phyloP scores from a whole-genome alignment of 164 flowering plant genomes.

The Magnolia officinalis region DNA sequence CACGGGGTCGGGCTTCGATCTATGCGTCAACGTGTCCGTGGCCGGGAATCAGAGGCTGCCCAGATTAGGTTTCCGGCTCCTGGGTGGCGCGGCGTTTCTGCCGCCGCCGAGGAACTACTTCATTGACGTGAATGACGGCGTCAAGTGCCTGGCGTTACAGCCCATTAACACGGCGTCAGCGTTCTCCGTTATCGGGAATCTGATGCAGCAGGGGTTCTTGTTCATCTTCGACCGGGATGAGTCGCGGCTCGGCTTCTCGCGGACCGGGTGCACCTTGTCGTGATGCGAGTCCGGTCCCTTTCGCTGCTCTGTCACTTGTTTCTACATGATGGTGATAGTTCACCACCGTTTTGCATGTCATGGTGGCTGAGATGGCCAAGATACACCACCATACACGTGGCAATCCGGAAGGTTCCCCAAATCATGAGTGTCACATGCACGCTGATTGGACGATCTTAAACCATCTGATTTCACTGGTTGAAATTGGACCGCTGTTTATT shows the following conservation, averaged over 20 bases:
- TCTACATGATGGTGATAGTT: neutral
- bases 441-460: no score
- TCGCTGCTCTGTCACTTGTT: neutral
- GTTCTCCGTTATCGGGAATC: slow-evolving; percentile 67
- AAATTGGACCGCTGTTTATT: no score
- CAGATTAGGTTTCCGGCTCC: slow-evolving; percentile 46
- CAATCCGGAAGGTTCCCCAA: no score
- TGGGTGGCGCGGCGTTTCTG: slow-evolving; percentile 43
- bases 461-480: no score
- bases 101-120: slow-evolving; percentile 70
- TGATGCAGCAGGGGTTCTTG: slow-evolving; percentile 80
- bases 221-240: slow-evolving; percentile 62
- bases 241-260: slow-evolving; percentile 64
- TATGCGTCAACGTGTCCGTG: slow-evolving; percentile 56
- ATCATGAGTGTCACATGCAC: no score
- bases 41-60: slow-evolving; percentile 35
- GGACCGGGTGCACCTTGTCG: slow-evolving; percentile 40
- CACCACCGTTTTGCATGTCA: neutral
- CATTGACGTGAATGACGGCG: slow-evolving; percentile 43
- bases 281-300: neutral
- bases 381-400: no score
- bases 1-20: slow-evolving; percentile 40
- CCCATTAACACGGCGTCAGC: slow-evolving; percentile 35
- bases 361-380: neutral
- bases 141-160: slow-evolving; percentile 66